Percentiles rank a stretch among this genome's conserved stretches.
Conservation (phyloP, 257 asterid species). For the Vinca minor region DNA sequence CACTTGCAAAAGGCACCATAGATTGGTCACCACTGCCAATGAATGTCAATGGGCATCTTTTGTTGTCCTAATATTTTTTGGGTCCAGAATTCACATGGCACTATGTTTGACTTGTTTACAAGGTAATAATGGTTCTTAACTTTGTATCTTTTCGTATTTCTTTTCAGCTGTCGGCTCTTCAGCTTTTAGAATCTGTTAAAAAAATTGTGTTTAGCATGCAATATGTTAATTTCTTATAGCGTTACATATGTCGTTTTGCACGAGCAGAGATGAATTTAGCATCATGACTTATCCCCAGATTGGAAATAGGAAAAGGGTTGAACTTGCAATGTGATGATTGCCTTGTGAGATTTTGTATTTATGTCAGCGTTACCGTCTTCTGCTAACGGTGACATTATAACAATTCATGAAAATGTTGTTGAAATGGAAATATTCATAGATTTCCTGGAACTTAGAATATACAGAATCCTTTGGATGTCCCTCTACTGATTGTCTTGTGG, state of each 20-base stretch:
- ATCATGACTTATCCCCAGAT: not conserved
- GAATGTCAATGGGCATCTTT: conserved; percentile 8
- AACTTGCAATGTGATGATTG: not conserved
- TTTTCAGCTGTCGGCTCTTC: conserved; percentile 6
- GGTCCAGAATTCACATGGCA: conserved; percentile 8
- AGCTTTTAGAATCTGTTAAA: conserved; percentile 2
- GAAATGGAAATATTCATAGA: not conserved
- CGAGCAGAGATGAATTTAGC: not conserved
- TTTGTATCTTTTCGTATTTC: conserved; percentile 9
- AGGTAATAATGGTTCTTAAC: conserved; percentile 2
- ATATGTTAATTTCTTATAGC: not conserved
- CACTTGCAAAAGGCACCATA: conserved; percentile 20
- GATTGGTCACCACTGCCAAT: not conserved
- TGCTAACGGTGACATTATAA: not conserved
- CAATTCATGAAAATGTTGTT: too few species aligned
- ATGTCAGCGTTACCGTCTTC: not conserved
- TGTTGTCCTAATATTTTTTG: conserved; percentile 10
- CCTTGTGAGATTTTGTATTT: not conserved
- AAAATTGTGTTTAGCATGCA: not conserved
- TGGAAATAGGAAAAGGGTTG: not conserved
- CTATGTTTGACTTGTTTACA: not conserved
- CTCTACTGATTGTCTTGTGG: not conserved
- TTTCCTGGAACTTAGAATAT: not conserved
- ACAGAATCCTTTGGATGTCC: not conserved
- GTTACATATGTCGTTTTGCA: not conserved